A percentile compares a stretch with the other conserved stretches of the same genome.
These are phyloP conservation scores for Pascua sp. DNA, from an alignment of 1,284 basidiomycete genomes.

Conservation along the genomic window DNA sequence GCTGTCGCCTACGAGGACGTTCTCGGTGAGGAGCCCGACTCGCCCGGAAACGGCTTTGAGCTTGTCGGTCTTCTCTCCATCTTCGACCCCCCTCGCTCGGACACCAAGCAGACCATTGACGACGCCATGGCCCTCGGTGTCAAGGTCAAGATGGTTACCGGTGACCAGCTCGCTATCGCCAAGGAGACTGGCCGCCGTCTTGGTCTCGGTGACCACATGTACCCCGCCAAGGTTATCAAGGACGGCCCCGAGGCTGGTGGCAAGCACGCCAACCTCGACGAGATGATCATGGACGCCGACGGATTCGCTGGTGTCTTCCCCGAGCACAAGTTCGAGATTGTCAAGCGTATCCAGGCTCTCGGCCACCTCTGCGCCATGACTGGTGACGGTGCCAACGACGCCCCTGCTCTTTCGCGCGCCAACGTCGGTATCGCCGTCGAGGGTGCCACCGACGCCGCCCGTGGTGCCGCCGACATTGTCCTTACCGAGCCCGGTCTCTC, in stretches of 20 bases:
- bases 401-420: constrained; percentile 86
- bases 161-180: constrained; percentile 98
- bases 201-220: constrained; percentile 94
- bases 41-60: constrained; percentile 85
- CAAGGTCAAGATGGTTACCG: constrained; percentile 99
- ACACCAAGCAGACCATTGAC: constrained; percentile 99
- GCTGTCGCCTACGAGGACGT: constrained; percentile 95
- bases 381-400: constrained; percentile 96
- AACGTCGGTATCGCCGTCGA: constrained; percentile 97
- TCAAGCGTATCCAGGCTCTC: constrained; percentile 90
- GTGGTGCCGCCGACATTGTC: constrained; percentile 93
- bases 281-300: constrained; percentile 69
- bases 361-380: constrained; percentile 87
- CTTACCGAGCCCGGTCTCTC: constrained; percentile 92
- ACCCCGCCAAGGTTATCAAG: constrained; percentile 90
- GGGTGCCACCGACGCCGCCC: constrained; percentile 91
- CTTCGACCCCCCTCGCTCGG: constrained; percentile 95
- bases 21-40: constrained; percentile 59
- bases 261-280: constrained; percentile 77
- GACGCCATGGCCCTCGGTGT: constrained; percentile 94
- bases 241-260: constrained; percentile 74
- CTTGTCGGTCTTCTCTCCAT: constrained; percentile 95
- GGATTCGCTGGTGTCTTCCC: constrained; percentile 93
- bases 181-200: constrained; percentile 99
- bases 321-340: constrained; percentile 88